Base-by-base conservation (phyloP, 352 stramenopile genomes). In the Globisporangium irregulare region DNA sequence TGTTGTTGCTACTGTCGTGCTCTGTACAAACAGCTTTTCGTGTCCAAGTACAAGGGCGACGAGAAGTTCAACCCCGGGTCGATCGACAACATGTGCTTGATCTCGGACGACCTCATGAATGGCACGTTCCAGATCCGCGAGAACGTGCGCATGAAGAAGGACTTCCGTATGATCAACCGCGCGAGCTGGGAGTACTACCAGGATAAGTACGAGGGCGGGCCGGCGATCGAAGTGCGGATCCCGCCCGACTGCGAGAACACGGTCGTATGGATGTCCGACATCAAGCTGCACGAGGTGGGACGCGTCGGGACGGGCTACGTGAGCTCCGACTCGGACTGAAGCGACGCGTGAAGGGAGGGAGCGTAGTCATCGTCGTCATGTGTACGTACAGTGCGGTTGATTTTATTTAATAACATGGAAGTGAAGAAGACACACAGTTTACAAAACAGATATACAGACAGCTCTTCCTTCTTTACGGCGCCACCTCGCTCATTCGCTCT, bases 151-250 rank as follows among this genome's bases (percentile, higher is more conserved):
- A 87, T 93, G 61, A 93, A 93, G 74, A 81, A 78, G 64, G 75
- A 93, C 64, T 93, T 91, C 54, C 81, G 85, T 32, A 79, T 93
- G 75, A 91, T 93, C 72, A 93, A 93, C 81, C 84, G 84, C 69
- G 76, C 75, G 57, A 93, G 81, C 69, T 93, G 85, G 85, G 82
- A 91, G 24, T 90, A 79, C 55, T 93, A 93, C 68, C 75, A 87
- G 55, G 74, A 78, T 14, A 69, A 85, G n/a, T 93, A 93, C 66
- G 81, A 82, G 60, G 85, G 85, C 6, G 83, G 85, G 0, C 85
- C 85, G 9, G 82, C 81, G 25, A 87, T 93, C 46, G 78, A 91
- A 67, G 83, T 93, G 53, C 72, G 72, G n/a, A 81, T 93, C 50
- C 85, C 85, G 9, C 34, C 51, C 0, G 69, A 89, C 64, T 91